These are phyloP conservation scores for Vitis rupestris DNA, from an alignment of 164 flowering plant species.

Conservation along the genomic window DNA sequence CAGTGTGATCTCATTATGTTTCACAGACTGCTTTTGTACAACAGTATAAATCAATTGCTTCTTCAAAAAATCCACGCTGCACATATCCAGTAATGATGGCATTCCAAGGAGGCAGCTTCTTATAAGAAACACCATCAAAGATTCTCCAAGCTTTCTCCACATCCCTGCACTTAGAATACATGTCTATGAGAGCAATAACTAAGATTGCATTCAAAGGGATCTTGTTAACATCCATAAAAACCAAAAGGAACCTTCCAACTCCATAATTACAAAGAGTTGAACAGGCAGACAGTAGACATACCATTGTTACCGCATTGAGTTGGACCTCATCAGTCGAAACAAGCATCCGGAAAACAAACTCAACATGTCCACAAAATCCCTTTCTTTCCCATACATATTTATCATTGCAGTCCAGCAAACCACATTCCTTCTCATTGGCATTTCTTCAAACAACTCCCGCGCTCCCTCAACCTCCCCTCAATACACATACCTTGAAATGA, in stretches of 20 bases:
- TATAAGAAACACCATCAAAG: no score
- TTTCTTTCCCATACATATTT: conserved; percentile 32
- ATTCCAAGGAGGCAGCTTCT: conserved; percentile 6
- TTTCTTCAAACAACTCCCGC: conserved; percentile 27
- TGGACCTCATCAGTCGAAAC: not conserved
- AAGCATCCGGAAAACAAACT: conserved; percentile 31
- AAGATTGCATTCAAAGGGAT: no score
- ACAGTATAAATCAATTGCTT: not conserved
- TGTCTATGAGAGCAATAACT: no score
- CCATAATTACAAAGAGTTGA: no score
- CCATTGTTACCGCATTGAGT: no score
- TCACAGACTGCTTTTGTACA: conserved; percentile 5
- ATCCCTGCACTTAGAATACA: no score
- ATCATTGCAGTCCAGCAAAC: conserved; percentile 41
- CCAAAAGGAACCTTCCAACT: no score
- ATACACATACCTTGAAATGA: conserved; percentile 14
- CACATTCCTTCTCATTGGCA: conserved; percentile 33
- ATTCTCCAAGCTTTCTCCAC: no score
- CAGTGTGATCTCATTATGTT: conserved; percentile 16
- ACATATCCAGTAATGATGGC: conserved; percentile 16
- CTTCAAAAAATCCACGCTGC: conserved; percentile 13
- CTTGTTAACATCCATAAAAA: no score
- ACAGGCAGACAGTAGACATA: no score
- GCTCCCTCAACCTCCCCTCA: conserved; percentile 21
- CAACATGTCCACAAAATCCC: conserved; percentile 28